Evolutionary conservation across 495 filamentous ascomycete species (phyloP).

Genomic region (Penicillium ucsense): DNA sequence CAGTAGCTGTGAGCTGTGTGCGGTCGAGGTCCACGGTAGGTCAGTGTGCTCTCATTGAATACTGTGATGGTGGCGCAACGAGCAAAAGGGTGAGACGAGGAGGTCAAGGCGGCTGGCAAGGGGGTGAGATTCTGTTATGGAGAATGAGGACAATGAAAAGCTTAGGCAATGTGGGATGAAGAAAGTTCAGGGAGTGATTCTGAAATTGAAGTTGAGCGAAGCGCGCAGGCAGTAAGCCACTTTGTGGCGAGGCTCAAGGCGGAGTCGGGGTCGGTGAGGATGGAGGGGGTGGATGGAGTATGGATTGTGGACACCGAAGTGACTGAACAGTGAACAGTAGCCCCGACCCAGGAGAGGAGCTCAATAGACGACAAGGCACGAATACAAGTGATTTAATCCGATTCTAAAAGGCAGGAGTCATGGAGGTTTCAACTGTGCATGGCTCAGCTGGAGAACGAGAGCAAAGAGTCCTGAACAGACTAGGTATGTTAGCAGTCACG

Average conservation of each 20-base stretch:
- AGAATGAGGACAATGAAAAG: background rate
- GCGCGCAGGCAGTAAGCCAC: slow-evolving; percentile 24
- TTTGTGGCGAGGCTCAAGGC: slow-evolving; percentile 24
- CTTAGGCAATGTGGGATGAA: slow-evolving; percentile 1
- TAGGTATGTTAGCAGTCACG: too few species aligned
- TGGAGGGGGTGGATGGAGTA: background rate
- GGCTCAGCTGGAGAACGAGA: too few species aligned
- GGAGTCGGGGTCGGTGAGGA: slow-evolving; percentile 22
- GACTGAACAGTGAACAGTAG: too few species aligned
- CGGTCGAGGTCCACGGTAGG: slow-evolving; percentile 15
- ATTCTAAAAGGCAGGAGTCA: too few species aligned
- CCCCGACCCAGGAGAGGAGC: too few species aligned
- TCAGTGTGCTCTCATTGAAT: slow-evolving; percentile 30
- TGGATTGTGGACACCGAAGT: too few species aligned
- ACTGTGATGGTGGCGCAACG: background rate
- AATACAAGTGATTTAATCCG: too few species aligned
- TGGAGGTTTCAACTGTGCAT: too few species aligned
- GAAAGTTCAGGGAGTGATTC: background rate
- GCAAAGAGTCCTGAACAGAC: too few species aligned
- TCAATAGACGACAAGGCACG: too few species aligned
- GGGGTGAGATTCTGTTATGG: background rate
- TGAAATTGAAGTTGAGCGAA: slow-evolving; percentile 8
- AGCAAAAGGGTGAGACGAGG: background rate
- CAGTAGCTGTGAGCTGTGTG: slow-evolving; percentile 6
- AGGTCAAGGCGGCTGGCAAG: background rate